These are phyloP conservation scores for Apiospora hydei DNA, from an alignment of 2,329 filamentous ascomycete species.

Conservation along the genomic window DNA sequence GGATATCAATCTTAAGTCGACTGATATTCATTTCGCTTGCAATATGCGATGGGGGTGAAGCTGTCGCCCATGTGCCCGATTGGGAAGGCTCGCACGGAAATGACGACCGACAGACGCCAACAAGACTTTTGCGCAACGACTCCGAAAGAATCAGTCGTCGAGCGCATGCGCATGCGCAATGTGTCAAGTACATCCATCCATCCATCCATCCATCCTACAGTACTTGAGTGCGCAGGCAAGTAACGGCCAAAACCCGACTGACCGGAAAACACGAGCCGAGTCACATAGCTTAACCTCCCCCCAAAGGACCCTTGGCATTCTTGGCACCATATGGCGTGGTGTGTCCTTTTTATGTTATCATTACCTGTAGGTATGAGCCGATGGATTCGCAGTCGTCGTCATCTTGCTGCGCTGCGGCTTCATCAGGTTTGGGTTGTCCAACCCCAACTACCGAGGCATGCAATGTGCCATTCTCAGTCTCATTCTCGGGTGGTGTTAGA, in stretches of 20 bases:
- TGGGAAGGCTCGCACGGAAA: background rate
- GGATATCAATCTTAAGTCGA: background rate
- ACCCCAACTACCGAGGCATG: background rate
- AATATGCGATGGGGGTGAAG: background rate
- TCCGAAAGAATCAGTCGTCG: background rate
- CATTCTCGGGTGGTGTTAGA: background rate
- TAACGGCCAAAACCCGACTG: background rate
- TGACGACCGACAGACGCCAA: background rate
- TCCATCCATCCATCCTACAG: no score
- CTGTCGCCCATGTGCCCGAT: background rate
- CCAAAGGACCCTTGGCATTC: background rate
- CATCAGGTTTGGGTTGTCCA: background rate
- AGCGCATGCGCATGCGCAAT: background rate
- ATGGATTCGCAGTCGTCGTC: background rate
- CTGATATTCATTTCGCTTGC: background rate
- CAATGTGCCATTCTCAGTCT: background rate
- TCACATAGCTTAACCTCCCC: conserved; percentile 8
- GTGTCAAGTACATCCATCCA: background rate
- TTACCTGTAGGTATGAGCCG: background rate
- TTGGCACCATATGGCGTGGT: conserved; percentile 1
- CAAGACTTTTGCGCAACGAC: conserved; percentile 14
- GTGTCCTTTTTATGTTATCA: background rate
- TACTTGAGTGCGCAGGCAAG: background rate
- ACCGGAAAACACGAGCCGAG: conserved; percentile 18
- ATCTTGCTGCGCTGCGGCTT: background rate